Conservation (phyloP, 306 rosid genomes). For the Prinsepia uniflora region DNA sequence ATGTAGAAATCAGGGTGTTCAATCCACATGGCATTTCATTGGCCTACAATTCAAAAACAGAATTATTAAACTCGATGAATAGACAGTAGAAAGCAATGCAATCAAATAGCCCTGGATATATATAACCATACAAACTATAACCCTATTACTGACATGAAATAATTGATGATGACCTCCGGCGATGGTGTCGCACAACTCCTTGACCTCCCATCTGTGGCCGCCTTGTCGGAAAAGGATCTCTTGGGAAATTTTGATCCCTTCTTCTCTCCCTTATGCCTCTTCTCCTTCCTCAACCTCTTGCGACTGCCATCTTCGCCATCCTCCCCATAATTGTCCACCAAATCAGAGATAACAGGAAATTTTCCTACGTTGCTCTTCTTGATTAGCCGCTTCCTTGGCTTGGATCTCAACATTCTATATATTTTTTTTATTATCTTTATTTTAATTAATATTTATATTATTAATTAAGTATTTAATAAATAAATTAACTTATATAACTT, state of each 20-base stretch:
- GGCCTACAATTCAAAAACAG: neutral
- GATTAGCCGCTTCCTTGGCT: slow-evolving; percentile 81
- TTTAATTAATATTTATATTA: too few species aligned
- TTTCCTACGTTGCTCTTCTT: slow-evolving; percentile 55
- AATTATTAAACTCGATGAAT: neutral
- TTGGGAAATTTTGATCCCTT: slow-evolving; percentile 44
- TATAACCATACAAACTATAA: neutral
- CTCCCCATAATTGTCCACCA: slow-evolving; percentile 47
- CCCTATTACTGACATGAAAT: neutral
- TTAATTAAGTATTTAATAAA: too few species aligned
- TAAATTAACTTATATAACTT: too few species aligned
- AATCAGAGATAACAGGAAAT: slow-evolving; percentile 44
- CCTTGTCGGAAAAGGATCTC: slow-evolving; percentile 62
- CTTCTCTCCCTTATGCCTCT: slow-evolving; percentile 67
- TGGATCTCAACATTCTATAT: too few species aligned
- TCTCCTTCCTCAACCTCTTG: slow-evolving; percentile 61
- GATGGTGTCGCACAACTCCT: slow-evolving; percentile 95
- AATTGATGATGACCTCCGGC: slow-evolving; percentile 58
- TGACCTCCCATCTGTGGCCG: slow-evolving; percentile 78
- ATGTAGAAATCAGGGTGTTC: neutral
- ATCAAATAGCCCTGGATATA: neutral
- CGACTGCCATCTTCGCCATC: slow-evolving; percentile 44
- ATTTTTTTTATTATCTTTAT: too few species aligned
- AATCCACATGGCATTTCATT: neutral
- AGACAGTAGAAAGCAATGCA: neutral